phyloP scores from a whole-genome alignment of 2,329 filamentous ascomycete species.

The Trichoderma endophyticum region DNA sequence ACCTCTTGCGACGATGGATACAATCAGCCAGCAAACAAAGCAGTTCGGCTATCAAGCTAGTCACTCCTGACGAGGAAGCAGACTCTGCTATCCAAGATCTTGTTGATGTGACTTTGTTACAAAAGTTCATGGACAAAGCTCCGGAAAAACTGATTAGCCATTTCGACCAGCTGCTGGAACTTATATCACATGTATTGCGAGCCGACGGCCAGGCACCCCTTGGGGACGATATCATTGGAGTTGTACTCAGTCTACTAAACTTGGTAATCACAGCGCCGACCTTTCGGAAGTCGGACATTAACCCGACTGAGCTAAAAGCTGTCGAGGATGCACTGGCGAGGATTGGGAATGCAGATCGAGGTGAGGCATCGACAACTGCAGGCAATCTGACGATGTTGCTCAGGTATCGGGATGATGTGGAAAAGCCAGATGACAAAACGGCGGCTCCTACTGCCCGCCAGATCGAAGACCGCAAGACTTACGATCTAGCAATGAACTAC shows the following conservation, averaged over 20 bases:
- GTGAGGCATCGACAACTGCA: constrained; percentile 50
- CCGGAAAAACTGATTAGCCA: constrained; percentile 62
- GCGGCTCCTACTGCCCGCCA: constrained; percentile 45
- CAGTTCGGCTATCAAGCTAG: constrained; percentile 26
- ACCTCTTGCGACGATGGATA: constrained; percentile 58
- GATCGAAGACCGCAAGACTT: constrained; percentile 59
- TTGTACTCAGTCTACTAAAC: constrained; percentile 60
- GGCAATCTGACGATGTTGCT: constrained; percentile 55
- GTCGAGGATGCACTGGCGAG: constrained; percentile 49
- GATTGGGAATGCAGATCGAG: constrained; percentile 37
- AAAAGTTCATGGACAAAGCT: constrained; percentile 61
- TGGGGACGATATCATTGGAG: constrained; percentile 47
- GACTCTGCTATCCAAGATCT: constrained; percentile 48
- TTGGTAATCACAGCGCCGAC: constrained; percentile 55
- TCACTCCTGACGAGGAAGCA: constrained; percentile 31
- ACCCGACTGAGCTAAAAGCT: constrained; percentile 39
- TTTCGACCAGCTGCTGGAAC: constrained; percentile 61
- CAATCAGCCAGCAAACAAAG: constrained; percentile 29
- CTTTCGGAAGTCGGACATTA: constrained; percentile 50
- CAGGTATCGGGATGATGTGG: constrained; percentile 52
- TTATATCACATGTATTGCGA: constrained; percentile 59
- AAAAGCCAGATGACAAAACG: constrained; percentile 39
- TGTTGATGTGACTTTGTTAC: constrained; percentile 59
- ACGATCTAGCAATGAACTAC: constrained; percentile 62
- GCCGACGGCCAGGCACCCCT: constrained; percentile 41